phyloP scores from a whole-genome alignment of 1,284 basidiomycete species.

The Trichosporon ovoides region DNA sequence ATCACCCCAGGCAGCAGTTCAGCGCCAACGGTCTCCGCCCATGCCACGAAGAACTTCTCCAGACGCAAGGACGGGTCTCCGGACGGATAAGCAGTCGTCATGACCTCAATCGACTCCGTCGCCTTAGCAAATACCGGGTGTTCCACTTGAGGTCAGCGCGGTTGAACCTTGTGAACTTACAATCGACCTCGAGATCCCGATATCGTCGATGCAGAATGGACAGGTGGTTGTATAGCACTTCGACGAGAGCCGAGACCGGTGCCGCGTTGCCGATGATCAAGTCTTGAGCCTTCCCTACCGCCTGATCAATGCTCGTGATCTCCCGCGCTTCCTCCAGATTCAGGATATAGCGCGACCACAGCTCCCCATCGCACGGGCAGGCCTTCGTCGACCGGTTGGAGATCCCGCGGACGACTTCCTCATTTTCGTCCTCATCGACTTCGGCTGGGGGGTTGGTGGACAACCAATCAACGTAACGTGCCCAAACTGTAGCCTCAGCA shows the following conservation, averaged over 20 bases:
- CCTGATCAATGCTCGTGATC: constrained; percentile 9
- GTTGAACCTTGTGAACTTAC: background rate
- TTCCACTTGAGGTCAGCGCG: constrained; percentile 7
- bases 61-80: constrained; percentile 63
- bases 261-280: constrained; percentile 10
- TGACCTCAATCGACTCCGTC: constrained; percentile 20
- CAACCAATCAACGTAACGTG: constrained; percentile 33
- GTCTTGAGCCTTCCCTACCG: constrained; percentile 10
- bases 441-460: constrained; percentile 9
- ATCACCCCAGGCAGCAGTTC: constrained; percentile 28
- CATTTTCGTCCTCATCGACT: constrained; percentile 57
- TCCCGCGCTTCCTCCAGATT: constrained; percentile 11
- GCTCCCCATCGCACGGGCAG: constrained; percentile 34
- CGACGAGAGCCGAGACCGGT: constrained; percentile 16
- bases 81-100: constrained; percentile 45
- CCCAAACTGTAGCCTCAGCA: constrained; percentile 42
- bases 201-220: constrained; percentile 16
- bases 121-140: constrained; percentile 19
- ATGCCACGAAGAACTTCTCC: constrained; percentile 69
- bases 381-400: constrained; percentile 28
- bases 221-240: constrained; percentile 15
- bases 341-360: constrained; percentile 32
- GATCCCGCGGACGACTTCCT: background rate
- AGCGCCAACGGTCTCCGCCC: constrained; percentile 44
- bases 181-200: constrained; percentile 8